Evolutionary conservation across 2,329 filamentous ascomycete genomes (phyloP).

Genomic region (Gremmenia infestans): DNA sequence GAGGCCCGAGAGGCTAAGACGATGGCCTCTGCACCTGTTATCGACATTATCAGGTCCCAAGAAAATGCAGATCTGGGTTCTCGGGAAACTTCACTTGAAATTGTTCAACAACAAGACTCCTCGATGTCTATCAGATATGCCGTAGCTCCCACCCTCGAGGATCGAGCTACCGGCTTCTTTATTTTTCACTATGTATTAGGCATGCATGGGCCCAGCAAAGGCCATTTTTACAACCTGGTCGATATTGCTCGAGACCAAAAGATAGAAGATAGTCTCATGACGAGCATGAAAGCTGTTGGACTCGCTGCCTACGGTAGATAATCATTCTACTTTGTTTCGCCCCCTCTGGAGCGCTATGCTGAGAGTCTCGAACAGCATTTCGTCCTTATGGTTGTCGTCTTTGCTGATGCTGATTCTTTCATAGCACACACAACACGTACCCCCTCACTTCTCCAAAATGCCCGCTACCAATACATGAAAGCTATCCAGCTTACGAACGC

Average conservation of each 20-base stretch:
- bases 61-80: neutral
- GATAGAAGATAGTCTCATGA: conserved; percentile 43
- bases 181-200: conserved; percentile 31
- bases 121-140: conserved; percentile 26
- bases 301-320: conserved; percentile 40
- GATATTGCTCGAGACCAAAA: conserved; percentile 40
- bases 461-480: conserved; percentile 46
- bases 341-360: too few species aligned
- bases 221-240: conserved; percentile 49
- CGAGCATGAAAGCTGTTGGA: conserved; percentile 50
- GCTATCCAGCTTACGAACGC: conserved; percentile 47
- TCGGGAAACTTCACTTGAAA: conserved; percentile 10
- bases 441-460: conserved; percentile 40
- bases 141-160: conserved; percentile 29
- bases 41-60: neutral
- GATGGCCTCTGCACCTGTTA: neutral
- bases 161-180: conserved; percentile 25
- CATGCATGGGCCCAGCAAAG: conserved; percentile 36
- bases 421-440: conserved; percentile 28
- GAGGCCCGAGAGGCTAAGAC: conserved; percentile 25
- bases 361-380: neutral
- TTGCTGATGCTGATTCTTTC: neutral
- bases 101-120: conserved; percentile 31
- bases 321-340: neutral
- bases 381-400: neutral